Evolutionary conservation across 352 stramenopile genomes (phyloP).

Genomic region (Pythium folliculosum): DNA sequence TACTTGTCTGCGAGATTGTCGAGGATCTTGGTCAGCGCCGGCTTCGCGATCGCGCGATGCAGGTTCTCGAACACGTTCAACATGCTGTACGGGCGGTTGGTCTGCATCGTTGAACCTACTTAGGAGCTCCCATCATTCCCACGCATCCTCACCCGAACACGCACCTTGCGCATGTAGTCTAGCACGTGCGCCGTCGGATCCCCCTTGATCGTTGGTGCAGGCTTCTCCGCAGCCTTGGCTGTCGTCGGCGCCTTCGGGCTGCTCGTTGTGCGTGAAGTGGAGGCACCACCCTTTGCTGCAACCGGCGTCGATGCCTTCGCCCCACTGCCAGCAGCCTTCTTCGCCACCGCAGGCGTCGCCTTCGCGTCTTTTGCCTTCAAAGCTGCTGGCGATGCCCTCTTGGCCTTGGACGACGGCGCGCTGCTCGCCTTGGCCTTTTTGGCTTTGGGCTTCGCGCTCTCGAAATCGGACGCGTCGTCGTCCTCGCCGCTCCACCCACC

Average conservation of each 20-base stretch:
- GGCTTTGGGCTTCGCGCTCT: slow-evolving; percentile 26
- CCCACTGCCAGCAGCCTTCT: slow-evolving; percentile 6
- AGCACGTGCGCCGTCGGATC: slow-evolving; percentile 50
- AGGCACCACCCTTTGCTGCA: slow-evolving; percentile 11
- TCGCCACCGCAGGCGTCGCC: background rate
- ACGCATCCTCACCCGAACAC: too few species aligned
- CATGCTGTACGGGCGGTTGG: slow-evolving; percentile 81
- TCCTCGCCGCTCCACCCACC: slow-evolving; percentile 31
- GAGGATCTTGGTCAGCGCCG: slow-evolving; percentile 71
- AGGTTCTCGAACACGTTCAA: slow-evolving; percentile 88
- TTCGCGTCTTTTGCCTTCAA: slow-evolving; percentile 3
- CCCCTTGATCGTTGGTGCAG: slow-evolving; percentile 38
- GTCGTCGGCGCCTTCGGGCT: slow-evolving; percentile 12
- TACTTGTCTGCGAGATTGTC: slow-evolving; percentile 65
- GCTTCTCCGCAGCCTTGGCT: slow-evolving; percentile 14
- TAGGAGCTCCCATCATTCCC: background rate
- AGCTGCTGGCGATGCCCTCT: slow-evolving; percentile 4
- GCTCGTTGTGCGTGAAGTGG: slow-evolving; percentile 4
- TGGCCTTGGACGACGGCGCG: slow-evolving; percentile 1
- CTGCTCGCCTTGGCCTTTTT: slow-evolving; percentile 20
- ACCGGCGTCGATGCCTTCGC: slow-evolving; percentile 18
- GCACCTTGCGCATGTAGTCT: slow-evolving; percentile 76
- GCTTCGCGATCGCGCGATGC: slow-evolving; percentile 72
- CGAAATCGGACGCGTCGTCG: slow-evolving; percentile 44
- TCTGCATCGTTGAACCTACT: slow-evolving; percentile 32